Conservation (phyloP, 768 basidiomycete genomes). For the button mushroom (Agaricus bisporus) region DNA sequence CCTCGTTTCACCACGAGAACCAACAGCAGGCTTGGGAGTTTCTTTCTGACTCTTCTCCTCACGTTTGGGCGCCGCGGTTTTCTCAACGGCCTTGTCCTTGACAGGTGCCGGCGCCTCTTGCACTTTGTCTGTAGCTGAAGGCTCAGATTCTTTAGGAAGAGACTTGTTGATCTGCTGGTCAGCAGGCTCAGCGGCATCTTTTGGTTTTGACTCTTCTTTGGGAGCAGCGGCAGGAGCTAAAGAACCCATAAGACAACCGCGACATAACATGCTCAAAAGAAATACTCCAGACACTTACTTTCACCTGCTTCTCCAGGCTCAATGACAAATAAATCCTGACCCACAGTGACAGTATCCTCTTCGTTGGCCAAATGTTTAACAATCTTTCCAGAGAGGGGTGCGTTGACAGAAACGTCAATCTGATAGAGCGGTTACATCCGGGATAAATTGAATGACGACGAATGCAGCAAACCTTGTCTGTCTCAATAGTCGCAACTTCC, state of each 20-base stretch:
- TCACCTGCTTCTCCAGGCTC: slow-evolving; percentile 70
- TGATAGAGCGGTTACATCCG: slow-evolving; percentile 23
- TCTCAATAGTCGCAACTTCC: slow-evolving; percentile 97
- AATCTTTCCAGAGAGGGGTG: slow-evolving; percentile 83
- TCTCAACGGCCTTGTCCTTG: slow-evolving; percentile 26
- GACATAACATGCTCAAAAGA: background rate
- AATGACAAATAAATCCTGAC: slow-evolving; percentile 89
- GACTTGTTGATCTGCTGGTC: slow-evolving; percentile 44
- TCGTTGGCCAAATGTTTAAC: slow-evolving; percentile 81
- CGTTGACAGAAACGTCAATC: slow-evolving; percentile 98
- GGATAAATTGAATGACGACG: slow-evolving; percentile 12
- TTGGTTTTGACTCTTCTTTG: slow-evolving; percentile 22
- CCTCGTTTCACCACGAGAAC: slow-evolving; percentile 77
- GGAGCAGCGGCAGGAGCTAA: slow-evolving; percentile 25
- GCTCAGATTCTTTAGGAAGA: slow-evolving; percentile 36
- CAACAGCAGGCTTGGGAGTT: slow-evolving; percentile 29
- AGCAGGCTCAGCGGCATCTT: slow-evolving; percentile 38
- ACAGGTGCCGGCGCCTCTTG: slow-evolving; percentile 18
- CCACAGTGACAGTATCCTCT: slow-evolving; percentile 91
- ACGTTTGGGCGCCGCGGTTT: slow-evolving; percentile 22
- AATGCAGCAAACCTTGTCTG: slow-evolving; percentile 74
- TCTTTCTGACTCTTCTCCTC: slow-evolving; percentile 29
- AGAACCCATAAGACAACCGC: background rate
- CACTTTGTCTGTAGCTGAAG: slow-evolving; percentile 27
- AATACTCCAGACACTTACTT: slow-evolving; percentile 26